Evolutionary conservation across 768 basidiomycete genomes (phyloP), one percentile per base, ranked within the genome.

Genomic region (Leccinum aurantiacum): DNA sequence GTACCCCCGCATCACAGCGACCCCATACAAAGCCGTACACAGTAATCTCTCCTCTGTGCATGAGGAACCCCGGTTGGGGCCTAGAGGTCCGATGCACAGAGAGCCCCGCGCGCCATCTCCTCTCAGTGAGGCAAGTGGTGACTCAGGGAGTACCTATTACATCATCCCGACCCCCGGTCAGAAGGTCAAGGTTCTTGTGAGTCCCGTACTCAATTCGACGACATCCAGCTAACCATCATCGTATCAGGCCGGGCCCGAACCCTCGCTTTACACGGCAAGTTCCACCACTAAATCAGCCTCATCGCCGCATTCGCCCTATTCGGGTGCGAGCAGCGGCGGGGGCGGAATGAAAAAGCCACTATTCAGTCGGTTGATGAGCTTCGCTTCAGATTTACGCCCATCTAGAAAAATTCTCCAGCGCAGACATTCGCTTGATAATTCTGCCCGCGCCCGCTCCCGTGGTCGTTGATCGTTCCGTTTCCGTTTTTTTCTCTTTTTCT

Each of bases 121-220:
- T 15, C 59, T 71, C 7, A 76, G 77, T 49, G 77, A 80, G 33
- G 67, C 70, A 33, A 87, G 83, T 67, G 72, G 79, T 14, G 81
- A 81, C 38, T 87, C 87, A 5, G 86, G 82, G 22, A 84, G 87
- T 69, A 90, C 89, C 3, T 91, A 90, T 76, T 90, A 89, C 69
- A 83, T 90, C 63, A 79, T 89, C 44, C 88, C 88, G 4, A 79
- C 82, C 11, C 82, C 83, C 11, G 86, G 87, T n/a, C 87, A 89
- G 69, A 91, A 90, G 66, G 82, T 89, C 58, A 88, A 86, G 70
- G 80, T 89, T 62, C 79, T 90, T 66, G 89, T 90, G 74, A 80
- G 89, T 81, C 13, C 5, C 54, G 44, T 58, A 65, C 57, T 60
- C 63, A 11, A 54, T 58, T 51, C 53, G 56, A 53, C 61, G 56